Evolutionary conservation across 352 stramenopile species (phyloP), one percentile per base, ranked within the genome.

Genomic region (Globisporangium middletonii): DNA sequence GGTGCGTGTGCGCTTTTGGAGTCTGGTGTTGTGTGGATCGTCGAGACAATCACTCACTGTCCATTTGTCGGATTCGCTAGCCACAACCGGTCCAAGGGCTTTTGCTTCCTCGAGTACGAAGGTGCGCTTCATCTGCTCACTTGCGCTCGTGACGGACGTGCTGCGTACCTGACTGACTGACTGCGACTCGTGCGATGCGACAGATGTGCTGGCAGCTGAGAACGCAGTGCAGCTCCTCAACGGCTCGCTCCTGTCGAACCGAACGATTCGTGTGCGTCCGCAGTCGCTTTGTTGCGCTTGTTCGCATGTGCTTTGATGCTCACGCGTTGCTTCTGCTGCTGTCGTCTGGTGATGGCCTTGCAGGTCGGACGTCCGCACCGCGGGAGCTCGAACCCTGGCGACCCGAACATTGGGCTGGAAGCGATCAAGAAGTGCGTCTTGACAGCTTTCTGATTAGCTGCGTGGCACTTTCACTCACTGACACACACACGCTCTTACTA

Each of bases 61-160:
- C 4, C 35, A 4, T 8, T 9, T 64, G 18, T 62, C 44, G 8
- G 19, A 12, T 53, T 53, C 30, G 11, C 41, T 37, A 92, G 82
- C 19, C 72, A 73, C 5, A 72, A 68, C 9, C 74, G 82, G 28
- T 92, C 82, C 9, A 92, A 92, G 59, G 82, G 82, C 0, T 92
- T 89, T 50, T 92, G 82, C 62, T 92, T 92, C 59, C 66, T 92
- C 55, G 82, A 92, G 54, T 92, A 87, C 41, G 77, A 92, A 46
- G 72, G 72, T 80, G 43, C n/a, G 64, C 30, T 2, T 4, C 15
- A 7, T 33, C 18, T 43, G 23, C 4, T 57, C 11, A 15, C 43
- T 16, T 7, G 3, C 7, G 33, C 23, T 15, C 16, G 9, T 23
- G 26, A 7, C 11, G 12, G 16, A 13, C 1, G n/a, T 18, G 23